Conservation (phyloP, 2,329 filamentous ascomycete genomes). For the Aspergillus fructus region DNA sequence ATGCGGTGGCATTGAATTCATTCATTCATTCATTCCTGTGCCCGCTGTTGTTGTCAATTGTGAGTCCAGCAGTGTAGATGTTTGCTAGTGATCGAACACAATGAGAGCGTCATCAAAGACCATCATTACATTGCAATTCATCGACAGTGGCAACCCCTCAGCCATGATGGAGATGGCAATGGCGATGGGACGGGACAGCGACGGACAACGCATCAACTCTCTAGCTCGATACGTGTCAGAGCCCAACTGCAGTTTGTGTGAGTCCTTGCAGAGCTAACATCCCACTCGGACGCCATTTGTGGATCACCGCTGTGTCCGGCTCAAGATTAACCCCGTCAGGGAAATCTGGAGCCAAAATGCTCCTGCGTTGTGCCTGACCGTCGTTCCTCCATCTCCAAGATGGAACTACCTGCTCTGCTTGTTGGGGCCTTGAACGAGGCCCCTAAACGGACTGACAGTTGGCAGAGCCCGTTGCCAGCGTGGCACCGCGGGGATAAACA, state of each 20-base stretch:
- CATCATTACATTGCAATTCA: conserved; percentile 2
- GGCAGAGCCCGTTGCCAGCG: conserved; percentile 28
- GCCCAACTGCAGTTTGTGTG: conserved; percentile 28
- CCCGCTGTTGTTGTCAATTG: not conserved
- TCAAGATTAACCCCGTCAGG: conserved; percentile 10
- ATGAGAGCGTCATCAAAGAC: not conserved
- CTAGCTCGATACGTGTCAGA: conserved; percentile 31
- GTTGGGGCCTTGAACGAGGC: not conserved
- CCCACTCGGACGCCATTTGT: conserved; percentile 20
- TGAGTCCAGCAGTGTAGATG: no score
- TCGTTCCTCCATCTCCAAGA: not conserved
- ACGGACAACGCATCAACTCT: conserved; percentile 22
- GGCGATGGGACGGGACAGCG: conserved; percentile 11
- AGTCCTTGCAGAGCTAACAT: conserved; percentile 26
- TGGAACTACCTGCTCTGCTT: not conserved
- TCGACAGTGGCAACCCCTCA: conserved; percentile 9
- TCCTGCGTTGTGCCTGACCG: not conserved
- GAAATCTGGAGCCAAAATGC: conserved; percentile 2
- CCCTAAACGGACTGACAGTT: conserved; percentile 20
- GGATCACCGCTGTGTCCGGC: conserved; percentile 21
- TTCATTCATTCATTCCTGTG: not conserved
- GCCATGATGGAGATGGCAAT: conserved; percentile 7
- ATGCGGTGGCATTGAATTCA: conserved; percentile 7
- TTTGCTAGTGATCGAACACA: not conserved
- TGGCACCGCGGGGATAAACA: conserved; percentile 21